These are phyloP conservation scores for Dacryopinax spathularia DNA, from an alignment of 768 basidiomycete species.

Conservation along the genomic window DNA sequence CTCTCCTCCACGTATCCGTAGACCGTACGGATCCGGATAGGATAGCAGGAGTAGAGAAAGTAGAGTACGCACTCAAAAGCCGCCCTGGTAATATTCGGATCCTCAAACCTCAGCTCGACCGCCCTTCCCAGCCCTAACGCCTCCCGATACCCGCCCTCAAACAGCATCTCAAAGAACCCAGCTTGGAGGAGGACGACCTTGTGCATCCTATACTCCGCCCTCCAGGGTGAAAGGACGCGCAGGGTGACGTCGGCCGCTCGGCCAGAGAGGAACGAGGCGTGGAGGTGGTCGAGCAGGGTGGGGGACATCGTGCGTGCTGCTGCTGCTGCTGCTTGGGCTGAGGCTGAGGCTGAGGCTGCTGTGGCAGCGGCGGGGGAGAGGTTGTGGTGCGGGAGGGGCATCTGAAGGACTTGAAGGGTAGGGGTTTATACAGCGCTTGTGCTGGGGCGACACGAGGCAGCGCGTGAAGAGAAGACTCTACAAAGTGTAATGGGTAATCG, in stretches of 20 bases:
- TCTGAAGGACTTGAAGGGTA: no score
- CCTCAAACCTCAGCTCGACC: conserved; percentile 62
- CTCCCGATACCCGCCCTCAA: conserved; percentile 66
- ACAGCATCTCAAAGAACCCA: conserved; percentile 82
- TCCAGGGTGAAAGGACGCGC: conserved; percentile 51
- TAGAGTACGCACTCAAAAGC: conserved; percentile 78
- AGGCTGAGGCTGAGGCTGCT: no score
- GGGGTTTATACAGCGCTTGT: no score
- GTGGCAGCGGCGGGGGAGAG: no score
- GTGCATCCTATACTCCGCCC: conserved; percentile 64
- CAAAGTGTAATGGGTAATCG: no score
- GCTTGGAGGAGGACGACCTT: conserved; percentile 80
- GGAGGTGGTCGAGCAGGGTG: conserved; percentile 39
- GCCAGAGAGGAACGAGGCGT: conserved; percentile 53
- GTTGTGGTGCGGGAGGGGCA: no score
- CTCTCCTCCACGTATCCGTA: neutral
- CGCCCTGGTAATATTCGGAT: conserved; percentile 75
- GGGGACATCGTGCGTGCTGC: neutral
- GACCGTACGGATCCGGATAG: no score
- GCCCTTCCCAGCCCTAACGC: conserved; percentile 37
- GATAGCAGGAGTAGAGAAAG: neutral
- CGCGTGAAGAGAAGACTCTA: no score
- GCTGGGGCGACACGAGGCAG: no score
- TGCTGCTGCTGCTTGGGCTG: no score
- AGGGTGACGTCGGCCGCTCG: conserved; percentile 68